These are phyloP conservation scores for Dalechampia spathulata DNA, from an alignment of 441 rosid species.

Conservation along the genomic window DNA sequence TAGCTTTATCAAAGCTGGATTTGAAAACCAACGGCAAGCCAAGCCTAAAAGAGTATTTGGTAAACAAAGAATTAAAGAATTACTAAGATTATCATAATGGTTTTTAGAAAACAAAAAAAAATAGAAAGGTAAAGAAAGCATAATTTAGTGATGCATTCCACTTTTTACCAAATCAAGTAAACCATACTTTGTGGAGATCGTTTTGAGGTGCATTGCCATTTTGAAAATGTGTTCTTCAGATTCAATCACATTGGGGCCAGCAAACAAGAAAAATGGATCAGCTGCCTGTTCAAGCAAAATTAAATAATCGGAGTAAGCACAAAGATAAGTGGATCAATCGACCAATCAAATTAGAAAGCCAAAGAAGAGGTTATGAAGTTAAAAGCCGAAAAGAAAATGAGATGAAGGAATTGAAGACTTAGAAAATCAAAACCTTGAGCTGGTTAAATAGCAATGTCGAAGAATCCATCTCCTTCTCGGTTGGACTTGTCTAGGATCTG, in stretches of 20 bases:
- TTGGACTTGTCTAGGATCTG: too few relatives aligned
- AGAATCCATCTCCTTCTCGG: constrained; percentile 48
- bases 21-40: constrained; percentile 80
- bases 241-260: constrained; percentile 93
- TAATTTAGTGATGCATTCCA: too few relatives aligned
- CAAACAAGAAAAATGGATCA: constrained; percentile 75
- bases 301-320: constrained; percentile 1
- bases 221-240: constrained; percentile 72
- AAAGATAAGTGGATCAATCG: not conserved
- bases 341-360: not conserved
- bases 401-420: too few relatives aligned
- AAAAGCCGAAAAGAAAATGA: not conserved
- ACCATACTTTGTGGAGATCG: constrained; percentile 56
- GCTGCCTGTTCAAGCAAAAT: constrained; percentile 39
- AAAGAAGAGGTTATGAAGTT: too few relatives aligned
- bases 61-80: too few relatives aligned
- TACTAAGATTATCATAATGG: too few relatives aligned
- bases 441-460: constrained; percentile 42
- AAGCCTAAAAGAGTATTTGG: constrained; percentile 29
- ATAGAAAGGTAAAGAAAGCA: too few relatives aligned
- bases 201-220: constrained; percentile 70
- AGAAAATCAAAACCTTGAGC: constrained; percentile 43
- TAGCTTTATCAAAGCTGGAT: constrained; percentile 96
- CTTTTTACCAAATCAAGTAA: too few relatives aligned
- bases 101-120: too few relatives aligned